phyloP scores from a whole-genome alignment of 169 alveolate species.

The Amoebophrya sp. region DNA sequence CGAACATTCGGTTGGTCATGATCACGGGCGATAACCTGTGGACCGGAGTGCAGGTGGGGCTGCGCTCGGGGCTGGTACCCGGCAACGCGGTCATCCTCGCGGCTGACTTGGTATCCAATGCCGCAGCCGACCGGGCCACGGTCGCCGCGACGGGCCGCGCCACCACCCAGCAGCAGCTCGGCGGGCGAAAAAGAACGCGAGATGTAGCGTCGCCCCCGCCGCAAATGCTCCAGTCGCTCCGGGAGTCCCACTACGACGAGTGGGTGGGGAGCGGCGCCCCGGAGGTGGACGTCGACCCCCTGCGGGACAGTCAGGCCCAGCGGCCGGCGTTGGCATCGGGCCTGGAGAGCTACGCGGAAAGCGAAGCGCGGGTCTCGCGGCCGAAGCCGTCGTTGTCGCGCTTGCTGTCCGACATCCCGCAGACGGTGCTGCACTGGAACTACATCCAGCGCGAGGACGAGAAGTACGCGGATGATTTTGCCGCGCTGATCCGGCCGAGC shows the following conservation, averaged over 20 bases:
- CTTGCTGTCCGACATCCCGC: neutral
- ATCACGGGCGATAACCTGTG: slow-evolving; percentile 32
- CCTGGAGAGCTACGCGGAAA: neutral
- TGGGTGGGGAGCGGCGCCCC: neutral
- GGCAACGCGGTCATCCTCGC: neutral
- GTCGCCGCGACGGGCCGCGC: neutral
- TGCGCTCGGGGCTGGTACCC: neutral
- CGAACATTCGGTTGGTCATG: neutral
- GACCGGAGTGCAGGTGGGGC: slow-evolving; percentile 26
- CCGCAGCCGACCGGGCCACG: neutral
- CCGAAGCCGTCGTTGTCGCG: neutral
- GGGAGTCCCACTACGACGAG: neutral
- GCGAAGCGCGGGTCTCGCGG: no score
- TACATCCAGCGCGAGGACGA: neutral
- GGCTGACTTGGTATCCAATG: neutral
- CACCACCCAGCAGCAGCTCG: neutral
- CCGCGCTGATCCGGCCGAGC: neutral
- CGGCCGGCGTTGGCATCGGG: neutral
- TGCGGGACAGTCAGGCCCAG: no score
- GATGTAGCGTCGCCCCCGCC: no score
- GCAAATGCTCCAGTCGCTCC: neutral
- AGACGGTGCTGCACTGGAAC: neutral
- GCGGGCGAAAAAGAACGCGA: no score
- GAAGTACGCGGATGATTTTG: neutral
- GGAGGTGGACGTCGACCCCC: no score